Evolutionary conservation across 2,329 filamentous ascomycete species (phyloP).

Genomic region (Alternaria incomplexa): DNA sequence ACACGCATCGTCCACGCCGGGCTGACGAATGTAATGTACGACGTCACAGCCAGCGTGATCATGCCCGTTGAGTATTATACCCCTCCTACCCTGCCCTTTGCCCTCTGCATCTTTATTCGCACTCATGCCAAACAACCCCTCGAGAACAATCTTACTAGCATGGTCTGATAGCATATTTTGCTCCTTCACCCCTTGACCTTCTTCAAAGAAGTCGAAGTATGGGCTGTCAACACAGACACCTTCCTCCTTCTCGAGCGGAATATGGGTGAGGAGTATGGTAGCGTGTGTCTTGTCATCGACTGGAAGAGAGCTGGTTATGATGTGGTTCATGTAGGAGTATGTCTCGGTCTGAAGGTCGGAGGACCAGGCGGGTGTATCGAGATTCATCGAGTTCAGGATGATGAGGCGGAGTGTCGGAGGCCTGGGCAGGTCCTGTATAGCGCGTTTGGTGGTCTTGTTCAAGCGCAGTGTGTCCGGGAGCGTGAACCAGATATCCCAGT

Average conservation of each 20-base stretch:
- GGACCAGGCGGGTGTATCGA: conserved; percentile 80
- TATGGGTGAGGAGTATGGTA: conserved; percentile 88
- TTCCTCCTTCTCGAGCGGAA: conserved; percentile 82
- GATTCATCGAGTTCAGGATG: conserved; percentile 89
- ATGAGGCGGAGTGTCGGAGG: conserved; percentile 79
- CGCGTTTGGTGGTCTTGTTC: not conserved
- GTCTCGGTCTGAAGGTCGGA: conserved; percentile 73
- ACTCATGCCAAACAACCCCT: conserved; percentile 82
- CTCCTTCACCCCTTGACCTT: conserved; percentile 75
- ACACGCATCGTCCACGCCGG: conserved; percentile 19
- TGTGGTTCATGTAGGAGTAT: conserved; percentile 75
- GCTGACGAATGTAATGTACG: conserved; percentile 67
- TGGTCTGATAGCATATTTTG: conserved; percentile 86
- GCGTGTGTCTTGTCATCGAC: conserved; percentile 70
- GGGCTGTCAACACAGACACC: conserved; percentile 86
- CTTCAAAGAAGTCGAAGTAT: conserved; percentile 77
- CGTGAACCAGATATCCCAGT: conserved; percentile 83
- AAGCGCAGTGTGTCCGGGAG: conserved; percentile 22
- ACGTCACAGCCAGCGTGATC: conserved; percentile 95
- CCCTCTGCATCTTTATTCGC: conserved; percentile 65
- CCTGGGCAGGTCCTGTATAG: conserved; percentile 13
- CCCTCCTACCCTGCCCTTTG: conserved; percentile 70
- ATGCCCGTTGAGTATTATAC: conserved; percentile 88
- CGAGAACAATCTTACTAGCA: conserved; percentile 72
- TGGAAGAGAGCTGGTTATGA: conserved; percentile 67